Percentiles rank a stretch among this genome's conserved stretches.
Conservation (phyloP, 2,329 filamentous ascomycete species). For the Ascosphaera acerosa region DNA sequence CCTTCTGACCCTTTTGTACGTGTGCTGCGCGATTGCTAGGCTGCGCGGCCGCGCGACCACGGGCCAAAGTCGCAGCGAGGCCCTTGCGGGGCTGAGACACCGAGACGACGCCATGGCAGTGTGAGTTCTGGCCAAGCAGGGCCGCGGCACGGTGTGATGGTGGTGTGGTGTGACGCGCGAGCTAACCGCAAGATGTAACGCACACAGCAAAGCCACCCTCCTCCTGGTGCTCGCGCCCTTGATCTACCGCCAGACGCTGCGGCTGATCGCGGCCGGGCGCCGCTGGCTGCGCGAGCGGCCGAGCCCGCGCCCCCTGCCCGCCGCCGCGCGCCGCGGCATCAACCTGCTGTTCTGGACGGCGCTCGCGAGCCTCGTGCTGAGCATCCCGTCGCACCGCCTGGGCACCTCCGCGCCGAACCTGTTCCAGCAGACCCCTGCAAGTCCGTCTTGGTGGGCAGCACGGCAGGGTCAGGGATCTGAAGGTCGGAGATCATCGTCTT, state of each 20-base stretch:
- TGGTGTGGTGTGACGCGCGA: too few species aligned
- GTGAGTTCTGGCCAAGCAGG: too few species aligned
- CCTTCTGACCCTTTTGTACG: too few species aligned
- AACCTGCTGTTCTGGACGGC: constrained; percentile 29
- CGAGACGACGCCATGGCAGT: too few species aligned
- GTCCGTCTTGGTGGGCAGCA: constrained; percentile 52
- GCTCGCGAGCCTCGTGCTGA: constrained; percentile 30
- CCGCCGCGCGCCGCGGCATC: constrained; percentile 14
- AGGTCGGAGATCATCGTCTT: constrained; percentile 55
- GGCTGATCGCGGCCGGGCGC: neutral
- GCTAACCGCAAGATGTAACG: too few species aligned
- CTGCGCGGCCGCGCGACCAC: too few species aligned
- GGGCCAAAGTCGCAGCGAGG: too few species aligned
- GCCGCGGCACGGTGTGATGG: too few species aligned
- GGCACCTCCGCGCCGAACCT: constrained; percentile 32
- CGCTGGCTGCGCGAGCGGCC: constrained; percentile 9
- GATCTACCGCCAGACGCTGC: neutral
- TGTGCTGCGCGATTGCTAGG: too few species aligned
- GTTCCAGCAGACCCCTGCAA: constrained; percentile 42
- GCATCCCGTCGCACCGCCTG: constrained; percentile 41
- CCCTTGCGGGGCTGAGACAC: too few species aligned
- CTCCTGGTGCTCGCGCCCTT: neutral
- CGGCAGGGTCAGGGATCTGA: constrained; percentile 41
- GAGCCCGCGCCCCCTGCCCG: constrained; percentile 14
- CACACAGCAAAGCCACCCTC: too few species aligned